These are phyloP conservation scores for Lithohypha guttulata DNA, from an alignment of 2,329 filamentous ascomycete genomes.

Conservation along the genomic window DNA sequence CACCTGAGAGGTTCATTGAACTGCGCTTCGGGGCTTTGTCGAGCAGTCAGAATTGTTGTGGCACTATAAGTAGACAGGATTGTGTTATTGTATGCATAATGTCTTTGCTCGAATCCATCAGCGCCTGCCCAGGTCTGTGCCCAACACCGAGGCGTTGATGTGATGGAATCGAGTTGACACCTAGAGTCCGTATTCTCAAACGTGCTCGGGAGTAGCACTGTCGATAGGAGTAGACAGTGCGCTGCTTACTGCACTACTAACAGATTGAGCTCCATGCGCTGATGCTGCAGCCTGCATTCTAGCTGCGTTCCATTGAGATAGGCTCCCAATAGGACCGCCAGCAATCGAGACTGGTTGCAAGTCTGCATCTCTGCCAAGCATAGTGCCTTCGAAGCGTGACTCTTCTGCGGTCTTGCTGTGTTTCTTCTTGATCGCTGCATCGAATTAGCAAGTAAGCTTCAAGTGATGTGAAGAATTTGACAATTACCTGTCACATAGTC, in stretches of 20 bases:
- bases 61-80: too few species aligned
- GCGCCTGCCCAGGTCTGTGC: too few species aligned
- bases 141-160: too few species aligned
- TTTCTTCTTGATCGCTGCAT: conserved; percentile 71
- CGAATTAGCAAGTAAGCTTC: conserved; percentile 6
- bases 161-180: too few species aligned
- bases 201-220: conserved; percentile 1
- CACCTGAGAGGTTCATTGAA: too few species aligned
- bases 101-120: too few species aligned
- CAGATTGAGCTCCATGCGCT: not conserved
- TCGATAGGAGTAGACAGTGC: conserved; percentile 7
- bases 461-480: not conserved
- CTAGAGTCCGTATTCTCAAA: too few species aligned
- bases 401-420: conserved; percentile 84
- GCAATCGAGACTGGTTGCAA: conserved; percentile 65
- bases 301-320: conserved; percentile 50
- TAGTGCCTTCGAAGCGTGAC: conserved; percentile 71
- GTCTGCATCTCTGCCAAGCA: conserved; percentile 65
- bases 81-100: too few species aligned
- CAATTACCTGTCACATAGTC: conserved; percentile 58
- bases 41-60: too few species aligned
- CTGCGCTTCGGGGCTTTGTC: too few species aligned
- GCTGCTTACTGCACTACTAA: conserved; percentile 7
- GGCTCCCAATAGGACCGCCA: conserved; percentile 58
- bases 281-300: not conserved